Percentiles rank a stretch among this genome's conserved stretches.
These are phyloP conservation scores for Nicotiana obtusifolia DNA, from an alignment of 257 asterid genomes.

Conservation along the genomic window DNA sequence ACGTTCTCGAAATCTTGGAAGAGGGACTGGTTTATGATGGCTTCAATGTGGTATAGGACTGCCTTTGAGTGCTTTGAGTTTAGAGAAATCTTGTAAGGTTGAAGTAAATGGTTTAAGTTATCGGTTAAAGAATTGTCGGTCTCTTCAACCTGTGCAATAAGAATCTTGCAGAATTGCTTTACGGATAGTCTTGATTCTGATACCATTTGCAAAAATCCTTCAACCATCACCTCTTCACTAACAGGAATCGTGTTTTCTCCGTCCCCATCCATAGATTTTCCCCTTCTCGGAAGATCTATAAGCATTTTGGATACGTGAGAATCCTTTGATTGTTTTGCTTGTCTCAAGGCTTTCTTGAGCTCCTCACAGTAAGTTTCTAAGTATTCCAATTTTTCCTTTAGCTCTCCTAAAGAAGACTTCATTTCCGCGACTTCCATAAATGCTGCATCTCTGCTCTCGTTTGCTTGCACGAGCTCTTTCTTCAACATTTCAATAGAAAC, in stretches of 20 bases:
- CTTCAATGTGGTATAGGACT: conserved; percentile 62
- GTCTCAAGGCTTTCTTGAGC: conserved; percentile 59
- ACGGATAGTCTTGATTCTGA: conserved; percentile 82
- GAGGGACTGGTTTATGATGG: conserved; percentile 66
- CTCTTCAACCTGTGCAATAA: conserved; percentile 46
- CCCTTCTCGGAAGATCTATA: conserved; percentile 22
- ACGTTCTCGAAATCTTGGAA: conserved; percentile 84
- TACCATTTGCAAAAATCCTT: conserved; percentile 77
- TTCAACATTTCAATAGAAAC: conserved; percentile 43
- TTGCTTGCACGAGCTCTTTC: conserved; percentile 55
- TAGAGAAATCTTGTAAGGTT: conserved; percentile 53
- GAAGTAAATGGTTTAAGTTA: conserved; percentile 55
- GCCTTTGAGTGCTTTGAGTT: conserved; percentile 54
- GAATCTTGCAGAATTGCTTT: conserved; percentile 74
- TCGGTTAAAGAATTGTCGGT: conserved; percentile 38
- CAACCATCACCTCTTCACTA: conserved; percentile 64
- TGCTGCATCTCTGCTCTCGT: conserved; percentile 57
- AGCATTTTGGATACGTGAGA: conserved; percentile 32
- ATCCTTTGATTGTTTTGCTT: conserved; percentile 32
- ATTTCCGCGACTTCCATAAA: conserved; percentile 54
- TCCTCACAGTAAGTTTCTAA: conserved; percentile 77
- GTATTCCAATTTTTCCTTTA: conserved; percentile 56
- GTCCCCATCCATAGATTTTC: conserved; percentile 28
- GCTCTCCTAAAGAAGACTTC: conserved; percentile 55
- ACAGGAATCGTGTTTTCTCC: conserved; percentile 49